phyloP scores from a whole-genome alignment of 208 protist genomes.

The Crithidia bombi region DNA sequence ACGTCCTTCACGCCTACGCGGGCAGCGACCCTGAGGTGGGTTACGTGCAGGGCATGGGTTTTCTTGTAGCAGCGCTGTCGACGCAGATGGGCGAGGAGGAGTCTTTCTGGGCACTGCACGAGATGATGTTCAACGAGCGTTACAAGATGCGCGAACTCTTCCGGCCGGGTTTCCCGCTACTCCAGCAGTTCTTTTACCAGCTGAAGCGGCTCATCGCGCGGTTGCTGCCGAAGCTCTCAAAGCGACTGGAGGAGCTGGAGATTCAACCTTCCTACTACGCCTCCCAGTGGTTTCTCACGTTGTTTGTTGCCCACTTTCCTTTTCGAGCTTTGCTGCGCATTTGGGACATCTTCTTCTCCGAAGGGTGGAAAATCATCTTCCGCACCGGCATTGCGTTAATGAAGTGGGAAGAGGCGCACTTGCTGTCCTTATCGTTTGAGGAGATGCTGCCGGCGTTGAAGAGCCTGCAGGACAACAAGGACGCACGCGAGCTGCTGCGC shows the following conservation, averaged over 20 bases:
- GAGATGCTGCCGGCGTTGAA: conserved; percentile 83
- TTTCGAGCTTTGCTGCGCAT: conserved; percentile 88
- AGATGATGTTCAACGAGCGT: conserved; percentile 85
- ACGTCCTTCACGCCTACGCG: conserved; percentile 93
- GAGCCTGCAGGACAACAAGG: conserved; percentile 83
- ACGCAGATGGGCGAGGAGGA: conserved; percentile 93
- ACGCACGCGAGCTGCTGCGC: conserved; percentile 71
- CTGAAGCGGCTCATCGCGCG: conserved; percentile 78
- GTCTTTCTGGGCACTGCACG: conserved; percentile 91
- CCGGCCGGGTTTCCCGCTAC: conserved; percentile 86
- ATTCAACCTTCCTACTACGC: conserved; percentile 90
- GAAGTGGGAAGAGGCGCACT: conserved; percentile 86
- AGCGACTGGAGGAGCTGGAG: conserved; percentile 71
- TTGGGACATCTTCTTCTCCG: conserved; percentile 94
- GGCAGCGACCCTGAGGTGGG: conserved; percentile 90
- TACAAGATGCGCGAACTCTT: conserved; percentile 91
- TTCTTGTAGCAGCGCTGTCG: conserved; percentile 87
- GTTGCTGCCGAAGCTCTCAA: conserved; percentile 76
- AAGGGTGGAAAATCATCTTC: conserved; percentile 95
- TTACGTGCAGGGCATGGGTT: conserved; percentile 95
- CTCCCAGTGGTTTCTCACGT: conserved; percentile 93
- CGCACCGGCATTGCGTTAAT: conserved; percentile 86
- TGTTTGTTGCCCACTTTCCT: conserved; percentile 91
- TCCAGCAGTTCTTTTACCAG: conserved; percentile 92
- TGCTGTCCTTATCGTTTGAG: conserved; percentile 79